phyloP scores from a whole-genome alignment of 192 early-diverging fungal species.

The Backusella circina region DNA sequence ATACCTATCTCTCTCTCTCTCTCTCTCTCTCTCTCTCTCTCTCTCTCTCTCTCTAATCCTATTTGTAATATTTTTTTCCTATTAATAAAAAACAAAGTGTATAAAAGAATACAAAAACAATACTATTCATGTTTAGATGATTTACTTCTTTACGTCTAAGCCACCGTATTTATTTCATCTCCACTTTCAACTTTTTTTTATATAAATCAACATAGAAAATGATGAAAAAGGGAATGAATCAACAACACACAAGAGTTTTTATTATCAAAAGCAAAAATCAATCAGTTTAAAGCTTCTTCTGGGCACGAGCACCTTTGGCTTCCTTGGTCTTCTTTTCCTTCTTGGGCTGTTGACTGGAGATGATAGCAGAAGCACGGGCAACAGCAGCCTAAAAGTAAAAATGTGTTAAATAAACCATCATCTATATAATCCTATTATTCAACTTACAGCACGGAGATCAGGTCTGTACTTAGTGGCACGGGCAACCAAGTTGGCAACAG shows the following conservation, averaged over 20 bases:
- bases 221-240: not conserved
- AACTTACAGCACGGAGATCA: slow-evolving; percentile 61
- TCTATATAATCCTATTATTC: not conserved
- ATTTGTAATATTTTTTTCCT: not conserved
- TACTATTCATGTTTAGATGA: too few species aligned
- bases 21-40: not conserved
- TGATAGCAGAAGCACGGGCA: slow-evolving; percentile 65
- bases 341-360: slow-evolving; percentile 57
- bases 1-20: not conserved
- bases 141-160: not conserved
- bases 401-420: not conserved
- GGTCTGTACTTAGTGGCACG: slow-evolving; percentile 58
- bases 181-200: not conserved
- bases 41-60: not conserved
- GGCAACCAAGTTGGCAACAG: slow-evolving; percentile 60
- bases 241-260: slow-evolving; percentile 3
- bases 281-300: slow-evolving; percentile 32
- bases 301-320: slow-evolving; percentile 55
- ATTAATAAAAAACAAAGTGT: not conserved
- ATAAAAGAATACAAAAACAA: too few species aligned
- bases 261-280: not conserved
- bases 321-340: slow-evolving; percentile 56
- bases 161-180: not conserved
- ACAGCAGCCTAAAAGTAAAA: slow-evolving; percentile 55
- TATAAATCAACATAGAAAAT: not conserved